Base-by-base conservation (phyloP, 306 rosid species). In the Citrullus colocynthis region DNA sequence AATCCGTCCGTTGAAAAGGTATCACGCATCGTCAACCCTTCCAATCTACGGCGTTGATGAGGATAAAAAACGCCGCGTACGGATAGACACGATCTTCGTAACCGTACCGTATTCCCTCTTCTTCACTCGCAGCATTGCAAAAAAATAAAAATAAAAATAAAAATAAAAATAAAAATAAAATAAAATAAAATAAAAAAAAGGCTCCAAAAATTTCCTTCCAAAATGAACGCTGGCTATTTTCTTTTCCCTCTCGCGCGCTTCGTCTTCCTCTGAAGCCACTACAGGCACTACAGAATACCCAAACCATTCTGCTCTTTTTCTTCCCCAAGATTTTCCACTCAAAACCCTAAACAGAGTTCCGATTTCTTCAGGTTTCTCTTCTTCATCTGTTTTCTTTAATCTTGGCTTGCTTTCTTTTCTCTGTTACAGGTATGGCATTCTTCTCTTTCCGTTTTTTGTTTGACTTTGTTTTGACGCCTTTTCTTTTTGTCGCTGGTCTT, bases 181-280 rank as follows among this genome's bases (percentile, higher is more conserved):
- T 24, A 24, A 24, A 24, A 4, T 5, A 16, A 10, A 49, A 64
- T 24, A 24, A 44, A 15, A 2, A 63, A 52, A 49, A 52, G 77
- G 77, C 62, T 52, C 28, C 15, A 73, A 73, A 49, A 16, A 9
- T 51, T 51, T 73, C 30, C 42, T 73, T 73, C 55, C 76, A 21
- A 45, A 71, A 71, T 45, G 8, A 71, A 49, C 42, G 1, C 21
- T 0, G 60, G 1, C 49, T 17, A 24, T 65, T 21, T 67, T 20
- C 58, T 7, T 71, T 71, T 41, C 55, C 57, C 69, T 66, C 78
- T 28, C 76, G 76, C 78, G 78, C 63, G 44, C 78, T 74, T 52
- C 78, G 10, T 72, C 20, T 51, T 49, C 78, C 48, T 54, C 61
- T 8, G 60, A 49, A 28, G 59, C 16, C 42, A 48, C 20, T 21